Evolutionary conservation across 225 moss, liverwort and hornwort genomes (phyloP).

Genomic region (Straminergon stramineum): DNA sequence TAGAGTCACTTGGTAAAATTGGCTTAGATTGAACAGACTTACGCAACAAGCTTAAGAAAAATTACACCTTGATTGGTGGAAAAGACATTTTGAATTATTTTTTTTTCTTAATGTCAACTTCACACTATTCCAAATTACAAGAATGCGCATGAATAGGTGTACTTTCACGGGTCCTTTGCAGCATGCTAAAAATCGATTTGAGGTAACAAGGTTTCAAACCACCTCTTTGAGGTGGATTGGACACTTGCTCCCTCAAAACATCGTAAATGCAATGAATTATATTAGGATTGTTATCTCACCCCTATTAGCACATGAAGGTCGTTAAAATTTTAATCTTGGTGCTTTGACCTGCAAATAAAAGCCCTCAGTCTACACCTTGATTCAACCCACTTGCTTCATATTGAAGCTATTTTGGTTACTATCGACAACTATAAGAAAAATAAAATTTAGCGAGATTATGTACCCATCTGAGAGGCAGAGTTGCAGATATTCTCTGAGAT

Average conservation of each 20-base stretch:
- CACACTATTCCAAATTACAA: background rate
- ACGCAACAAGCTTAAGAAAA: background rate
- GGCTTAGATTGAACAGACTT: background rate
- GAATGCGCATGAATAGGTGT: background rate
- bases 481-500: constrained; percentile 91
- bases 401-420: background rate
- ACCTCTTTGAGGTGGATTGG: background rate
- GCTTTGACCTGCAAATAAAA: background rate
- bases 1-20: background rate
- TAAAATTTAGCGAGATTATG: background rate
- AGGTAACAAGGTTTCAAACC: background rate
- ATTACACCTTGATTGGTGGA: background rate
- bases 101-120: background rate
- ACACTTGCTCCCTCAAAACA: background rate
- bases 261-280: background rate
- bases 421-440: background rate
- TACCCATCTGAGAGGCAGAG: constrained; percentile 89
- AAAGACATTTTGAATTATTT: background rate
- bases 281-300: too few relatives aligned
- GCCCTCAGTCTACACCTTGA: background rate
- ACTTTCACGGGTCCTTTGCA: background rate
- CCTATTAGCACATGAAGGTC: background rate
- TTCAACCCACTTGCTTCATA: background rate
- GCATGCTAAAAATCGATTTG: background rate
- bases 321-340: background rate